Percentiles rank a stretch among this genome's conserved stretches.
phyloP scores from a whole-genome alignment of 169 alveolate species.

The Perkinsus chesapeaki region DNA sequence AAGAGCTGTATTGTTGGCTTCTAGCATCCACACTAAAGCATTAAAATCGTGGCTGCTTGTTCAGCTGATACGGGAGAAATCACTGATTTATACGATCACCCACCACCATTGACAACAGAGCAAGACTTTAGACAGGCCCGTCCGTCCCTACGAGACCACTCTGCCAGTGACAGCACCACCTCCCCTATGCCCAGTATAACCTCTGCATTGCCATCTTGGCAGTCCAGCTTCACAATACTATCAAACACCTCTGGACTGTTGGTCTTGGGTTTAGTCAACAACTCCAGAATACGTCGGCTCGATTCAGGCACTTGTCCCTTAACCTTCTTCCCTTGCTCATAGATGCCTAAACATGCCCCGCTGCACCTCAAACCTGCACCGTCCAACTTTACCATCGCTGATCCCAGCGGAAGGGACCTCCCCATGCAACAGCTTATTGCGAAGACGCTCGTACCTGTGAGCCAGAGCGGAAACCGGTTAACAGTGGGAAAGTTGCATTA shows the following conservation, averaged over 20 bases:
- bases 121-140: no score
- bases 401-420: neutral
- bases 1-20: no score
- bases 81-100: neutral
- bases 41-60: no score
- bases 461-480: neutral
- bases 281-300: neutral
- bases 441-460: neutral
- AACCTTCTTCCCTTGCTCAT: neutral
- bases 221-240: neutral
- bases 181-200: neutral
- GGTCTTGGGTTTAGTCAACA: neutral
- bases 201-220: neutral
- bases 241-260: neutral
- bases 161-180: no score
- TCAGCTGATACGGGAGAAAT: no score
- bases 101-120: no score
- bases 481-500: no score
- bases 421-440: neutral
- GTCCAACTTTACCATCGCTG: neutral
- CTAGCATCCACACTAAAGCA: no score
- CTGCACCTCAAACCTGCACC: neutral
- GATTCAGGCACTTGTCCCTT: neutral
- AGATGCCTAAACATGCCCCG: neutral
- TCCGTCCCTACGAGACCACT: no score